phyloP scores from a whole-genome alignment of 169 alveolate genomes.

The Sarcocystis neurona region DNA sequence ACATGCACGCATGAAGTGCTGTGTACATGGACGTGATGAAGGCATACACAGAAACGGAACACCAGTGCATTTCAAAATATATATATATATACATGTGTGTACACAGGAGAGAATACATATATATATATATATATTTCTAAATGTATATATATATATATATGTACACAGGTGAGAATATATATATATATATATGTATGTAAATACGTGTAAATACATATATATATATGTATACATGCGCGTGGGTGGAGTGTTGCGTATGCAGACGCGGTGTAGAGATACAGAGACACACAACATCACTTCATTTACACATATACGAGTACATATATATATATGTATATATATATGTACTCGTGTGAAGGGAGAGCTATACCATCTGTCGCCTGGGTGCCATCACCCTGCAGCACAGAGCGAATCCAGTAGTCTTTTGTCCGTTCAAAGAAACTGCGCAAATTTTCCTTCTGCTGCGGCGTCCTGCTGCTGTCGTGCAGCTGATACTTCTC shows the following conservation, averaged over 20 bases:
- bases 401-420: slow-evolving; percentile 72
- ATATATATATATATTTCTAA: neutral
- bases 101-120: neutral
- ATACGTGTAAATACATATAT: neutral
- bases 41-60: no score
- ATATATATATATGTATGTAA: neutral
- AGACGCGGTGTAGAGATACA: neutral
- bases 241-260: no score
- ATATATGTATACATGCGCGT: neutral
- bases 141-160: neutral
- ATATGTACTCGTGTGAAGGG: neutral
- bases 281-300: neutral
- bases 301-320: neutral
- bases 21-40: no score
- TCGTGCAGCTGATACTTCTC: slow-evolving; percentile 67
- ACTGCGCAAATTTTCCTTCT: slow-evolving; percentile 73
- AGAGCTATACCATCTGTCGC: neutral
- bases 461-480: slow-evolving; percentile 64
- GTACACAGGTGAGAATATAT: neutral
- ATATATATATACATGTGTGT: neutral
- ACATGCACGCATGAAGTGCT: no score
- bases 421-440: slow-evolving; percentile 79
- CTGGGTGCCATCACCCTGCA: neutral
- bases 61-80: neutral
- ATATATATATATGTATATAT: slow-evolving; percentile 3